Percentiles rank a stretch among this genome's conserved stretches.
phyloP scores from a whole-genome alignment of 2,329 filamentous ascomycete genomes.

The Westerdykella sp. region DNA sequence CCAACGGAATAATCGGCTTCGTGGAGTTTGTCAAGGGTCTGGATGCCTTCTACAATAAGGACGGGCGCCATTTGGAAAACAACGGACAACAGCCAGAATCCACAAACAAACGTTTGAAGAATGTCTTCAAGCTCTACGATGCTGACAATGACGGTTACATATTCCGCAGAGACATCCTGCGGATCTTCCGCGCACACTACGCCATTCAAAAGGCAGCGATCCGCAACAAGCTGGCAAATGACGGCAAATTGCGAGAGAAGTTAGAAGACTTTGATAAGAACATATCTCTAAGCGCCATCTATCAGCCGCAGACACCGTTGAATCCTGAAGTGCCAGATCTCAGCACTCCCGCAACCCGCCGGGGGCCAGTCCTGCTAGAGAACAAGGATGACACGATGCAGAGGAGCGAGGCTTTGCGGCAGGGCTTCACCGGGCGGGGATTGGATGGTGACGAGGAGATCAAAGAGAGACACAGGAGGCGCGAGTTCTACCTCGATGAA shows the following conservation, averaged over 20 bases:
- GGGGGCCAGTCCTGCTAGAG: too few relatives aligned
- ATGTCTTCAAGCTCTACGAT: slow-evolving; percentile 85
- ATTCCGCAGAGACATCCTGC: slow-evolving; percentile 76
- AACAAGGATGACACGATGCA: too few relatives aligned
- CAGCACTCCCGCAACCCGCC: too few relatives aligned
- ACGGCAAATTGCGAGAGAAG: slow-evolving; percentile 36
- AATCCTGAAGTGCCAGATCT: too few relatives aligned
- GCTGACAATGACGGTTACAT: slow-evolving; percentile 83
- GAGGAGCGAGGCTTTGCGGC: too few relatives aligned
- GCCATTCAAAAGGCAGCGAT: slow-evolving; percentile 85
- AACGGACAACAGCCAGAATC: slow-evolving; percentile 42
- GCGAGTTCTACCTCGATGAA: slow-evolving; percentile 71
- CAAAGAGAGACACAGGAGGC: slow-evolving; percentile 49
- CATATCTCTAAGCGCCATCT: slow-evolving; percentile 50
- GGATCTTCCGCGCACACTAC: slow-evolving; percentile 90
- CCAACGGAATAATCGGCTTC: slow-evolving; percentile 84
- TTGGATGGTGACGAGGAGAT: slow-evolving; percentile 52
- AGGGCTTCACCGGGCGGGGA: too few relatives aligned
- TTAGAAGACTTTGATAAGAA: slow-evolving; percentile 15
- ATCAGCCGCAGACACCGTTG: too few relatives aligned
- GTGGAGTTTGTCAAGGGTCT: slow-evolving; percentile 84
- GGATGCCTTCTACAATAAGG: slow-evolving; percentile 51
- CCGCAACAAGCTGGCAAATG: slow-evolving; percentile 68
- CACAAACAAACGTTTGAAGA: slow-evolving; percentile 23
- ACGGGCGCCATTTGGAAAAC: slow-evolving; percentile 39